A percentile compares a stretch with the other conserved stretches of the same genome.
Evolutionary conservation across 1,284 basidiomycete species (phyloP).

Genomic region (Puccinia horiana): DNA sequence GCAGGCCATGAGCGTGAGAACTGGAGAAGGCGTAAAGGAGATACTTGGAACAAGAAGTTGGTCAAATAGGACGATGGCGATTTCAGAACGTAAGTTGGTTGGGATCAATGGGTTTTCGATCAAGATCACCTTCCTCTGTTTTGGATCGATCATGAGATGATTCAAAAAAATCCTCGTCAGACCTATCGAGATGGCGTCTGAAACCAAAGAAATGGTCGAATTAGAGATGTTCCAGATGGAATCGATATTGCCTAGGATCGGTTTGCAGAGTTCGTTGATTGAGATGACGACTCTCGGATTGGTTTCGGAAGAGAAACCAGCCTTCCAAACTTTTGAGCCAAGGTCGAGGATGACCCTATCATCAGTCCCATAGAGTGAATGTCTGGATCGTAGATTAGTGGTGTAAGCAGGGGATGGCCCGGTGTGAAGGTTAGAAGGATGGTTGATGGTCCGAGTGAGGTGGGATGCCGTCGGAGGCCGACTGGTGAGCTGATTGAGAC

Average conservation of each 20-base stretch:
- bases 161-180: slow-evolving; percentile 60
- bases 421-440: not conserved
- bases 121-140: slow-evolving; percentile 86
- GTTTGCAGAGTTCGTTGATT: slow-evolving; percentile 57
- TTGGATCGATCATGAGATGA: slow-evolving; percentile 86
- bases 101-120: slow-evolving; percentile 86
- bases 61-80: slow-evolving; percentile 83
- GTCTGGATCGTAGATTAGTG: slow-evolving; percentile 51
- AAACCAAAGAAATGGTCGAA: not conserved
- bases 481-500: not conserved
- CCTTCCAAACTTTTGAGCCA: slow-evolving; percentile 80
- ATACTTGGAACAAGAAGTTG: slow-evolving; percentile 89
- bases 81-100: slow-evolving; percentile 78
- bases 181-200: not conserved
- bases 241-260: not conserved
- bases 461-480: not conserved
- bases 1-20: slow-evolving; percentile 78
- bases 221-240: slow-evolving; percentile 55
- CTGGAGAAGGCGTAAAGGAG: slow-evolving; percentile 82
- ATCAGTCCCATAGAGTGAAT: slow-evolving; percentile 78
- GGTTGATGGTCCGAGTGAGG: not conserved
- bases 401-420: slow-evolving; percentile 7
- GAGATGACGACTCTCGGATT: slow-evolving; percentile 72
- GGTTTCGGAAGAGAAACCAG: slow-evolving; percentile 86
- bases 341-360: slow-evolving; percentile 81